These are phyloP conservation scores for Yamadazyma conglobata DNA, from an alignment of 1,139 yeast genomes.

Conservation along the genomic window DNA sequence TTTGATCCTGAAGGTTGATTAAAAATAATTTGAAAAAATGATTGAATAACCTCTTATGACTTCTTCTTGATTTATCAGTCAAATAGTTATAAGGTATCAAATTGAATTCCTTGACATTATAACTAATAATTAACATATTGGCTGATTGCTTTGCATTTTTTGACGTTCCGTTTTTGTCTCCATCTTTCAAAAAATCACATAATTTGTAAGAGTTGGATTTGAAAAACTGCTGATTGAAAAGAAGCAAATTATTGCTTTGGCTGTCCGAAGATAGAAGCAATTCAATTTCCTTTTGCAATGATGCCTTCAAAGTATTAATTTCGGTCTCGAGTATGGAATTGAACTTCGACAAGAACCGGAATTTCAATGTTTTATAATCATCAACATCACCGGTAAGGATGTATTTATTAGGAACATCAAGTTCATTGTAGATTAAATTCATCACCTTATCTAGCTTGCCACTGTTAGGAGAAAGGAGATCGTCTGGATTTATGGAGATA, in stretches of 20 bases:
- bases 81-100: conserved; percentile 35
- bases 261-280: conserved; percentile 21
- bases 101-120: conserved; percentile 32
- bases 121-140: conserved; percentile 22
- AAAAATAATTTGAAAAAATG: conserved; percentile 39
- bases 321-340: conserved; percentile 30
- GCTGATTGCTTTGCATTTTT: conserved; percentile 11
- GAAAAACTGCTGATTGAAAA: conserved; percentile 24
- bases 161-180: too few species aligned
- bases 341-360: conserved; percentile 19
- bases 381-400: conserved; percentile 27
- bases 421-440: conserved; percentile 20
- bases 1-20: conserved; percentile 38
- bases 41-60: conserved; percentile 23
- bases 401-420: conserved; percentile 27
- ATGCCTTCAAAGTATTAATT: conserved; percentile 26
- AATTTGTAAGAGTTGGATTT: conserved; percentile 28
- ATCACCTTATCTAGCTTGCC: conserved; percentile 10
- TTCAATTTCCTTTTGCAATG: conserved; percentile 33
- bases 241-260: conserved; percentile 18
- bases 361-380: conserved; percentile 28
- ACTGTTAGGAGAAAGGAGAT: conserved; percentile 9
- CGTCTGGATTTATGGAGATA: conserved; percentile 13
- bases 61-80: conserved; percentile 24
- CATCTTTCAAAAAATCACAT: conserved; percentile 22